Evolutionary conservation across 495 filamentous ascomycete genomes (phyloP).

Genomic region (Usnea hakonensis): DNA sequence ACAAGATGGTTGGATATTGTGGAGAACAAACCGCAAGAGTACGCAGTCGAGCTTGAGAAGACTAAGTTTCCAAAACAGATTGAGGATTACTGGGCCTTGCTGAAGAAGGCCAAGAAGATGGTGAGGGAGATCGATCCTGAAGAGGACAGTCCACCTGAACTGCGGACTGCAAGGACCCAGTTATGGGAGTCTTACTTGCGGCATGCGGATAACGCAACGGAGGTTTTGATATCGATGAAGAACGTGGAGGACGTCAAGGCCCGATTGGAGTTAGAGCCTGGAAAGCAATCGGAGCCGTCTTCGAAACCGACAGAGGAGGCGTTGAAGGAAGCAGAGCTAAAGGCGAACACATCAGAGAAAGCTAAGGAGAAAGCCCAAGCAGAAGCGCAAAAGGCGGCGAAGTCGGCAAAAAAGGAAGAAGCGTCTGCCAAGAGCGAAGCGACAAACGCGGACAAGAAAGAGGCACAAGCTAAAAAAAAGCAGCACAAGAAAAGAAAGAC

Average conservation of each 20-base stretch:
- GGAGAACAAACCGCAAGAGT: constrained; percentile 6
- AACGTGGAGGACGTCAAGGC: neutral
- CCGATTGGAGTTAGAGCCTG: neutral
- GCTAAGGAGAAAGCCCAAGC: neutral
- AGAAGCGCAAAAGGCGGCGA: neutral
- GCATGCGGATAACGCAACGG: neutral
- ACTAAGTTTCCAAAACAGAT: constrained; percentile 2
- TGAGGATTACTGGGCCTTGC: constrained; percentile 6
- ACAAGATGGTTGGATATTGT: constrained; percentile 13
- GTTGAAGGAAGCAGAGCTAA: neutral
- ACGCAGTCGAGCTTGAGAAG: constrained; percentile 5
- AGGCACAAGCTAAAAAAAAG: neutral
- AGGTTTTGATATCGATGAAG: neutral
- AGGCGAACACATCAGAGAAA: neutral
- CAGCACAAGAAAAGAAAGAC: neutral
- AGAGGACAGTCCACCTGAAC: neutral
- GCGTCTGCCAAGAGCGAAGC: neutral
- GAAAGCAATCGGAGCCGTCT: neutral
- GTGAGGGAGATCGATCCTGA: neutral
- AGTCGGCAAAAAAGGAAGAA: neutral
- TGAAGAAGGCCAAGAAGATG: constrained; percentile 6
- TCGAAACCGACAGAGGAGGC: neutral
- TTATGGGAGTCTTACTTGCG: neutral
- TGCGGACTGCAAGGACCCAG: neutral
- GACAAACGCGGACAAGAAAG: neutral